Evolutionary conservation across 2,329 filamentous ascomycete genomes (phyloP).

Genomic region (Penicillium sp.): DNA sequence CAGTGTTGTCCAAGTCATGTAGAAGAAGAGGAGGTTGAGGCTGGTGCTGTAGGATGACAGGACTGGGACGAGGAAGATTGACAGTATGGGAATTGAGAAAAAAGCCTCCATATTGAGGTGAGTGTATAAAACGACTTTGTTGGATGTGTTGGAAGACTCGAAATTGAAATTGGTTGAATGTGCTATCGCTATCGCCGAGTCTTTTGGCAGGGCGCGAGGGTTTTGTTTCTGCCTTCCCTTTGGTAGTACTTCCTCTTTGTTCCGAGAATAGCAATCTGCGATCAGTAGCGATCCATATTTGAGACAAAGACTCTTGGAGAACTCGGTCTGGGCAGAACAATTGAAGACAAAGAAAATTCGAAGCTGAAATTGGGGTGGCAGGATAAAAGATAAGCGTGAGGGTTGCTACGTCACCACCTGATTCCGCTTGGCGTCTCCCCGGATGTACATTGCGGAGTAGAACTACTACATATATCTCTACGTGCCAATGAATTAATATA

Average conservation of each 20-base stretch:
- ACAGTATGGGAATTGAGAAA: slow-evolving; percentile 32
- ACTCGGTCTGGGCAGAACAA: background rate
- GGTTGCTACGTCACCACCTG: slow-evolving; percentile 22
- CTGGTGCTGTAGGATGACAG: slow-evolving; percentile 71
- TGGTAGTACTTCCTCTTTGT: background rate
- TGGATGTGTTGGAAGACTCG: background rate
- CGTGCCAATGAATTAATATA: background rate
- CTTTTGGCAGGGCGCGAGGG: background rate
- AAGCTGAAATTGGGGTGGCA: slow-evolving; percentile 15
- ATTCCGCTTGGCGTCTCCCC: slow-evolving; percentile 4
- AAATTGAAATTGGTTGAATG: slow-evolving; percentile 1
- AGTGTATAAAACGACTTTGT: background rate
- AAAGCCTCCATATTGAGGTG: slow-evolving; percentile 54
- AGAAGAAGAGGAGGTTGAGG: slow-evolving; percentile 84
- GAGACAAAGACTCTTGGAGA: background rate
- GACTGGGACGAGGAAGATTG: slow-evolving; percentile 30
- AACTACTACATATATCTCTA: background rate
- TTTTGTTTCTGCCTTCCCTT: background rate
- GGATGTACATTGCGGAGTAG: background rate
- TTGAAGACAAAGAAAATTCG: slow-evolving; percentile 4
- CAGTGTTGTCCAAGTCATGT: slow-evolving; percentile 83
- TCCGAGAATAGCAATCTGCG: background rate
- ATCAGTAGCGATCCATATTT: background rate
- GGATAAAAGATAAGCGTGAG: slow-evolving; percentile 9
- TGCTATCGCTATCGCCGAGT: slow-evolving; percentile 1